Conservation (phyloP, 2,329 filamentous ascomycete genomes). For the Beauveria sp. region DNA sequence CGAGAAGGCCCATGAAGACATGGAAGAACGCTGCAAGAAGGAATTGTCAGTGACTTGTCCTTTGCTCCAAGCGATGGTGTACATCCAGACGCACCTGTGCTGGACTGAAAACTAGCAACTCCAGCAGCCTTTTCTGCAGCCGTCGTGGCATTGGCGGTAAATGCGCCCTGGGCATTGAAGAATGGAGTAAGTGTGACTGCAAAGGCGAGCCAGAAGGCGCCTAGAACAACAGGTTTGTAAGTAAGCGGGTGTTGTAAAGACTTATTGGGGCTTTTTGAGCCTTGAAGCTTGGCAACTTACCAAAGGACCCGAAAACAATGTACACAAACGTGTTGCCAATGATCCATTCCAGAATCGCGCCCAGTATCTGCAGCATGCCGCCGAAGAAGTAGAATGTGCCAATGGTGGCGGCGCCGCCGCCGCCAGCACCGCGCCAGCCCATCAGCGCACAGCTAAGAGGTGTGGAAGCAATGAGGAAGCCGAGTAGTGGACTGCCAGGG, state of each 20-base stretch:
- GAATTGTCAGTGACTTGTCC: background rate
- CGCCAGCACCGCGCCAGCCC: constrained; percentile 39
- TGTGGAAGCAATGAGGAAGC: background rate
- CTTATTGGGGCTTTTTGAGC: background rate
- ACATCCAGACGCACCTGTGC: constrained; percentile 32
- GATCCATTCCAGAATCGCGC: constrained; percentile 42
- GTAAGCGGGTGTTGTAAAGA: too few relatives aligned
- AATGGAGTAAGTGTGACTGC: background rate
- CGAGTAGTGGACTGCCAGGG: background rate
- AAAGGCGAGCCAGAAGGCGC: constrained; percentile 7
- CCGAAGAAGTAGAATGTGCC: constrained; percentile 38
- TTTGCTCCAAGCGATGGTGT: background rate
- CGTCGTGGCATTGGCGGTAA: constrained; percentile 3
- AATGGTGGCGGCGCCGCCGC: constrained; percentile 33
- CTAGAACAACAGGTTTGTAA: background rate
- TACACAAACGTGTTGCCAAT: constrained; percentile 46
- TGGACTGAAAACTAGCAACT: constrained; percentile 36
- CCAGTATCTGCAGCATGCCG: constrained; percentile 38
- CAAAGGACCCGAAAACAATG: constrained; percentile 35
- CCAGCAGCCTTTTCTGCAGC: constrained; percentile 8
- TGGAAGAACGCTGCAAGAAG: constrained; percentile 44
- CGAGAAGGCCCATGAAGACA: constrained; percentile 53
- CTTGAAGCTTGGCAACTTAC: background rate
- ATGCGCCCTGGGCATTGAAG: constrained; percentile 2
- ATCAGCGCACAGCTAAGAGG: constrained; percentile 29